Evolutionary conservation across 1,284 basidiomycete genomes (phyloP), one percentile per base, ranked within the genome.

Genomic region (Cutaneotrichosporon sp.): DNA sequence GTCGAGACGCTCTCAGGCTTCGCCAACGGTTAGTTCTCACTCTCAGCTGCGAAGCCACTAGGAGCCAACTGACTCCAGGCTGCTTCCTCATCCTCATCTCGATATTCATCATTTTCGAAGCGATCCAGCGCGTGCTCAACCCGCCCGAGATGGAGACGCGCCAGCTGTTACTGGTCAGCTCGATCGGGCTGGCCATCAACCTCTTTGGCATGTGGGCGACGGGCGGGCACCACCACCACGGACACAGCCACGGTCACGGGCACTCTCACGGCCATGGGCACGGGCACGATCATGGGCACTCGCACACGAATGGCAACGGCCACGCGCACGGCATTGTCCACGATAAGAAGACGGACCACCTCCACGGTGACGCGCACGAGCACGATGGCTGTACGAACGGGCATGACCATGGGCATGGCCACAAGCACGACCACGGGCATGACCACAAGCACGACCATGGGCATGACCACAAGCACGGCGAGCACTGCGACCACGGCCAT

Each of bases 151-250:
- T 99, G 94, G 95, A 95, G 73, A 98, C 94, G 8, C 90, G 86
- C 64, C 95, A 98, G 74, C 83, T 99, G 2, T 80, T 99, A 33
- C 83, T 97, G 1, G 91, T 99, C 52, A 95, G 91, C 69, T 86
- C 87, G 2, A 80, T 97, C 38, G 97, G 97, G 2, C 81, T 99
- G 11, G 90, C 83, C 1, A 95, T 99, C 60, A 99, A 99, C 77
- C 79, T 99, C 31, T 98, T 98, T 72, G 97, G 97, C 33, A 97
- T 99, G 95, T 94, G 95, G 79, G 97, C 97, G 0, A 99, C 97
- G 83, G 97, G 97, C 8, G 92, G 92, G 2, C 92, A 94, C 78
- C 90, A 92, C 75, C 91, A 93, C 77, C 90, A 92, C 81, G 80
- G 75, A 6, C 78, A 81, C 50, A 42, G 38, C 18, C 74, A 79